Evolutionary conservation across 2,329 filamentous ascomycete species (phyloP), one percentile per base, ranked within the genome.

Genomic region (Chaetomium sp.): DNA sequence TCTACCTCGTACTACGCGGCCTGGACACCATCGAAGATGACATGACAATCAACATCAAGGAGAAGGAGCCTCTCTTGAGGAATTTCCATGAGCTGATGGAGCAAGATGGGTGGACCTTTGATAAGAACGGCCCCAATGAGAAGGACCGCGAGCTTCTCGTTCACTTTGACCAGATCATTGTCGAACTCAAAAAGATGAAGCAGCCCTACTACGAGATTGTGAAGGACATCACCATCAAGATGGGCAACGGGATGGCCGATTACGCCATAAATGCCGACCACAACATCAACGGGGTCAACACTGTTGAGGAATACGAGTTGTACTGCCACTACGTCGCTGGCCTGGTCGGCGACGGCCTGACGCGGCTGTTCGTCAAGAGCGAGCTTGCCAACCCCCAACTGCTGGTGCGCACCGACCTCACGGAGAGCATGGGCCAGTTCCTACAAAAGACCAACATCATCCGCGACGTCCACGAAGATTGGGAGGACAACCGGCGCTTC

Each of bases 261-360:
- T 99, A 95, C 70, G 88, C 83, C 42, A 79, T 88, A 63, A 94
- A 95, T 66, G 86, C 89, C 11, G 89, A 94, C 65, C 81, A 88
- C 72, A 89, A 91, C 65, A 76, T 81, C 62, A 84, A 90, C 57
- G 90, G 90, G 48, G 86, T 97, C 57, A 80, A 90, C 68, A 92
- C 88, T 0, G 75, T 95, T 64, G 80, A 86, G 52, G 91, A 97
- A 65, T 99, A 97, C 71, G 91, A 99, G 74, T 76, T 91, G 53
- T 99, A 99, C 78, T 99, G 94, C 75, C 91, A 95, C 72, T 97
- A 97, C 68, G 94, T 99, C 35, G 94, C 94, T n/a, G 94, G 94
- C 35, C 78, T 99, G n/a, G 94, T 99, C 37, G 94, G 94, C 55
- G 92, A 97, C 71, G 94, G 94, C 44, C 74, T 94, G 59, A 99